These are phyloP conservation scores for Macadamia integrifolia DNA, from an alignment of 164 flowering plant species.

Conservation along the genomic window DNA sequence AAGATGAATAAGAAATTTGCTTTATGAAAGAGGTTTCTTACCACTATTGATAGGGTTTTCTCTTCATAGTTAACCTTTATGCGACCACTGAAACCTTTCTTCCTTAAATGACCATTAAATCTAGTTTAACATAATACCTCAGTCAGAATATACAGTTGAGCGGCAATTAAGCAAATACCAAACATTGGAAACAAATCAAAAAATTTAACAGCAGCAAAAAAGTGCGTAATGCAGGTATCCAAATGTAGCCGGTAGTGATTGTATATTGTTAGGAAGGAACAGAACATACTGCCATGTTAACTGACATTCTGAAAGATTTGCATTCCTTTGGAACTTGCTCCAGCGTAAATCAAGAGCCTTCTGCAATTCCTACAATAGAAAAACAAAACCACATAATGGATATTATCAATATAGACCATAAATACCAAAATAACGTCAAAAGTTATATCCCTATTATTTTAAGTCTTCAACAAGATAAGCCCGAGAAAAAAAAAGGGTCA, in stretches of 20 bases:
- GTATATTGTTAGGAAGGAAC: not conserved
- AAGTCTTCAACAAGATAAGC: too few relatives aligned
- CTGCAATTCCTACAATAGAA: slow-evolving; percentile 46
- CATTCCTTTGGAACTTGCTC: slow-evolving; percentile 66
- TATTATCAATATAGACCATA: too few relatives aligned
- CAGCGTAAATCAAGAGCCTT: slow-evolving; percentile 55
- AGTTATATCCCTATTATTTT: too few relatives aligned
- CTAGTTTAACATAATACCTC: slow-evolving; percentile 25
- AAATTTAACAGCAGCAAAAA: not conserved
- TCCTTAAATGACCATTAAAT: slow-evolving; percentile 66
- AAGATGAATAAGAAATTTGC: too few relatives aligned
- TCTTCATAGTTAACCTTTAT: slow-evolving; percentile 64
- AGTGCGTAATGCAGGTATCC: too few relatives aligned
- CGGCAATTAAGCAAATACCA: too few relatives aligned
- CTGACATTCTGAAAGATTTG: slow-evolving; percentile 49
- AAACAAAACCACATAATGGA: too few relatives aligned
- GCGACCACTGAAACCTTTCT: slow-evolving; percentile 82
- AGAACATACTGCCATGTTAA: slow-evolving; percentile 78
- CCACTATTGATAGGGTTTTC: slow-evolving; percentile 78
- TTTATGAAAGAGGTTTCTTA: slow-evolving; percentile 18
- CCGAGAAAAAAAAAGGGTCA: too few relatives aligned
- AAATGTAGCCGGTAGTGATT: not conserved
- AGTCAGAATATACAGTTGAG: not conserved
- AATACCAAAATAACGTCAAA: too few relatives aligned
- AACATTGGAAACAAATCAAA: not conserved